phyloP scores from a whole-genome alignment of 2,329 filamentous ascomycete species.

The Corniculantispora saksenae region DNA sequence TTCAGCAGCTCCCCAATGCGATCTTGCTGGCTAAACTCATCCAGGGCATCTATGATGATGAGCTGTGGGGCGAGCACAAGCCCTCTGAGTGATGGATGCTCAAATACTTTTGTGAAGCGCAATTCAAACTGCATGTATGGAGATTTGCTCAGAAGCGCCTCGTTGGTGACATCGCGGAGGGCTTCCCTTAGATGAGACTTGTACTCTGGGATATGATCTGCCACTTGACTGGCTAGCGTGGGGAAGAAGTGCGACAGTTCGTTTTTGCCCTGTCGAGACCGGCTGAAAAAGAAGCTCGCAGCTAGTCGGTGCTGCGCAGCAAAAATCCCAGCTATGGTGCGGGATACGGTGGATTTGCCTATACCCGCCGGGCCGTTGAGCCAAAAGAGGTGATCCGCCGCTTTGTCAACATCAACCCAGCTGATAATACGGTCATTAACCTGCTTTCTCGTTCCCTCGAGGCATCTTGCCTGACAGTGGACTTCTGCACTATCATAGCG shows the following conservation, averaged over 20 bases:
- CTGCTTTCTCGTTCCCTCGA: neutral
- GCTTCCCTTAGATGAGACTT: neutral
- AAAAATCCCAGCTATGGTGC: neutral
- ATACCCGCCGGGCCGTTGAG: slow-evolving; percentile 1
- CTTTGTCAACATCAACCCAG: neutral
- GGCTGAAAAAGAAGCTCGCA: slow-evolving; percentile 1
- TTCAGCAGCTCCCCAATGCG: neutral
- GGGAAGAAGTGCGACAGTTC: neutral
- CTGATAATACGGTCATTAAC: neutral
- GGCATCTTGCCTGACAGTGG: neutral
- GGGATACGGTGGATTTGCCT: slow-evolving; percentile 1
- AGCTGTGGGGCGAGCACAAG: neutral
- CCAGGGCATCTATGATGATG: slow-evolving; percentile 5
- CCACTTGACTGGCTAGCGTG: neutral
- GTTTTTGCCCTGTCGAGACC: neutral
- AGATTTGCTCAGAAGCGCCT: neutral
- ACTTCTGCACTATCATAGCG: neutral
- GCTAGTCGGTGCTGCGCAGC: neutral
- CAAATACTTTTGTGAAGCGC: neutral
- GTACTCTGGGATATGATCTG: neutral
- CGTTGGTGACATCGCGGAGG: neutral
- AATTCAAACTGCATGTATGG: neutral
- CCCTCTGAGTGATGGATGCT: neutral
- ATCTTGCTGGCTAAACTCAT: slow-evolving; percentile 1
- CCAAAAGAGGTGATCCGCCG: neutral